Percentiles rank a stretch among this genome's conserved stretches.
Evolutionary conservation across 2,329 filamentous ascomycete genomes (phyloP).

Genomic region (Fusarium drepaniforme): DNA sequence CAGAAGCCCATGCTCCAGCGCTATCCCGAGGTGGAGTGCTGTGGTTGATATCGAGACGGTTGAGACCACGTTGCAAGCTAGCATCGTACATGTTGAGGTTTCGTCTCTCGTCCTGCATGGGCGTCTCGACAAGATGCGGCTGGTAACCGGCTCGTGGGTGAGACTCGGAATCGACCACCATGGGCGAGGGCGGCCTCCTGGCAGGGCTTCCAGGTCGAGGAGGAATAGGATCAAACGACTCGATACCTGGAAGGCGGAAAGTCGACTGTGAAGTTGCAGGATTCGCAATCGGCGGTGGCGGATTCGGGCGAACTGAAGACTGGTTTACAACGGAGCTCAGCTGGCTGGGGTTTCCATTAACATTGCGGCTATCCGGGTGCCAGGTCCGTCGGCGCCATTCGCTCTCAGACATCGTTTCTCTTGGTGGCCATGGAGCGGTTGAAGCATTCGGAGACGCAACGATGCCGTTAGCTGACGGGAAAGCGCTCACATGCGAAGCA

Average conservation of each 20-base stretch:
- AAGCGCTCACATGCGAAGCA: conserved; percentile 66
- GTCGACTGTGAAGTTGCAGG: conserved; percentile 66
- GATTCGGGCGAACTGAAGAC: conserved; percentile 68
- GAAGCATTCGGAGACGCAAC: conserved; percentile 75
- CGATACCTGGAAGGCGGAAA: conserved; percentile 86
- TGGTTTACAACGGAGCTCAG: conserved; percentile 82
- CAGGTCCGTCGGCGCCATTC: conserved; percentile 88
- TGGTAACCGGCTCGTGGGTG: conserved; percentile 49
- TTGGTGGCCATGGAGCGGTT: conserved; percentile 71
- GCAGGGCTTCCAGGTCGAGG: conserved; percentile 72
- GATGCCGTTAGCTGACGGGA: conserved; percentile 69
- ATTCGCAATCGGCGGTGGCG: conserved; percentile 61
- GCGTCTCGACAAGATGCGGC: conserved; percentile 45
- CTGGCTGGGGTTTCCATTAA: conserved; percentile 75
- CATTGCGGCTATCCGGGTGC: conserved; percentile 83
- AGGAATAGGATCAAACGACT: conserved; percentile 86
- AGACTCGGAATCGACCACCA: conserved; percentile 75
- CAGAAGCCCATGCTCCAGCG: conserved; percentile 68
- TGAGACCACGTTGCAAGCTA: conserved; percentile 74
- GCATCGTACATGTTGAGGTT: conserved; percentile 73
- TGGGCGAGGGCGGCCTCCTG: conserved; percentile 77
- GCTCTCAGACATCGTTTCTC: conserved; percentile 78
- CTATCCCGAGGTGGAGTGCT: conserved; percentile 64
- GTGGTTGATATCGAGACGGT: conserved; percentile 72
- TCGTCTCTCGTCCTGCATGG: conserved; percentile 60